Evolutionary conservation across 192 early-diverging fungal species (phyloP), one percentile per base, ranked within the genome.

Genomic region (Piromyces sp.): DNA sequence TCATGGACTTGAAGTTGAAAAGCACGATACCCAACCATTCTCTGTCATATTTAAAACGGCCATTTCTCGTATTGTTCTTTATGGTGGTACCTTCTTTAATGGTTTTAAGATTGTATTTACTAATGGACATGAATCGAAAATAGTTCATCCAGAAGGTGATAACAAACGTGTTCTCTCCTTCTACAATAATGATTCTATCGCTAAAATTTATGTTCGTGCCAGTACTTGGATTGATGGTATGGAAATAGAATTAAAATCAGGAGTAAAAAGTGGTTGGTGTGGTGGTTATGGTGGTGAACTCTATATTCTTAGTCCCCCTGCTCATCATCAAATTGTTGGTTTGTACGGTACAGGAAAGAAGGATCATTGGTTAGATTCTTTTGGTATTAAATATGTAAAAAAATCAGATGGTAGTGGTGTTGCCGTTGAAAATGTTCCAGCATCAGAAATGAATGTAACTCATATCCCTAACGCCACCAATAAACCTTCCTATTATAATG

Each of bases 191-290:
- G 92, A 93, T 33, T 83, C 84, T 6, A 82, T 92, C 51, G 83
- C 84, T 28, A 81, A 85, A 16, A 84, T 93, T 30, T 58, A 86
- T n/a, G 87, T 91, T 30, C 83, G 85, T 26, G 82, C 87, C n/a
- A 91, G 92, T 29, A 86, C 83, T 78, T 92, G 89, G 88, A 86
- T 93, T 80, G 92, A 93, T 81, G 91, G 92, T 0, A 36, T 93
- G 1, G 88, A 90, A 84, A 86, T 92, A 82, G 82, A 87, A 42
- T 89, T 89, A 6, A 84, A 83, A 30, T 83, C 80, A n/a, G 89
- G 92, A 40, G 85, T 84, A 16, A 79, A 81, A n/a, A 87, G 84
- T 80, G 88, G 84, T 22, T 93, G 92, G 92, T 86, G 84, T 80
- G 92, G 92, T 82, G 87, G 89, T 26, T 82, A 90, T 40, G 91